Base-by-base conservation (phyloP, 2,329 filamentous ascomycete species). In the Coccinonectria pachysandricola region DNA sequence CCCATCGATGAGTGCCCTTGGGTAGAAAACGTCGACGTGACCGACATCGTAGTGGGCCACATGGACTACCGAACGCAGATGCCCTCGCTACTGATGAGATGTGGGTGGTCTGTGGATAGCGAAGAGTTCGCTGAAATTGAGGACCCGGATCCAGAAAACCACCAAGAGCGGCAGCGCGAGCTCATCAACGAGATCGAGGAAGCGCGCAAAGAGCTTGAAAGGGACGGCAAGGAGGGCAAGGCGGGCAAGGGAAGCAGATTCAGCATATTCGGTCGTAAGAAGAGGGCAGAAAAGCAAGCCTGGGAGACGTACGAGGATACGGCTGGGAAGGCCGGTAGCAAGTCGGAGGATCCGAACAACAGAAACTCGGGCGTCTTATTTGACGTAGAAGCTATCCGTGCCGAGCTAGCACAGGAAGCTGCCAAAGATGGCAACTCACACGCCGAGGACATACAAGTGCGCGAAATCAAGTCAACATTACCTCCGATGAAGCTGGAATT, bases 61-160 rank as follows among this genome's bases (percentile, higher is more conserved):
- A 96, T 96, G 88, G 83, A 91, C 27, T 98, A 98, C 57, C 83
- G 91, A 53, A 73, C 75, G 14, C 83, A 86, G 19, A 96, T 98
- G 79, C 91, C 91, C 10, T 74, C 74, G 31, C 65, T 98, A 11
- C 65, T 98, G 26, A 75, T 84, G 36, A 79, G 88, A 50, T 84
- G 87, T 18, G 91, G 87, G 10, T 98, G 87, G 86, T 61, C 79
- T 27, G 83, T 96, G 4, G 79, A 94, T 46, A 87, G 79, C 38
- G 86, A 95, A 43, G 88, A 96, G 50, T 98, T 96, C 49, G 78
- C 73, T 1, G 91, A 98, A 56, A 96, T 98, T 34, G 91, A 96
- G 51, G 91, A 98, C 42, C 86, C 91, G 0, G 91, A 98, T 46
- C 91, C 91, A 1, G 91, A 96, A 0, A 88, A 93, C 42, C 88